Percentiles rank a stretch among this genome's conserved stretches.
These are phyloP conservation scores for Spatholobus suberectus DNA, from an alignment of 306 rosid species.

Conservation along the genomic window DNA sequence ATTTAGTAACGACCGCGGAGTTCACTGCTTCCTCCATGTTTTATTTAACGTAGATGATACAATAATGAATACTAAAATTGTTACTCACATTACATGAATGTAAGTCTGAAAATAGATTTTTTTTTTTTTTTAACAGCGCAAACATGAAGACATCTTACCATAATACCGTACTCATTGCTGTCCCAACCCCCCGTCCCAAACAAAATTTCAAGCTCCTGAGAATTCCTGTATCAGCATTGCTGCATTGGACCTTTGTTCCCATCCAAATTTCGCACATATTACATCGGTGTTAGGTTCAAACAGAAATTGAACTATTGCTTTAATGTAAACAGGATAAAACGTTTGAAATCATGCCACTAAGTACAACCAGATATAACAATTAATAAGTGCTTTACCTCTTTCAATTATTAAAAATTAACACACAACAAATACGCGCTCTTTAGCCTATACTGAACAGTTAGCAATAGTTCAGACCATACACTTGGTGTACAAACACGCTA, in stretches of 20 bases:
- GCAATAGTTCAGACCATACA: constrained; percentile 16
- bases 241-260: not conserved
- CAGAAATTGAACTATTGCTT: not conserved
- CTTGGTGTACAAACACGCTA: constrained; percentile 1
- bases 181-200: not conserved
- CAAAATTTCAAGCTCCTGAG: not conserved
- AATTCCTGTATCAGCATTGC: not conserved
- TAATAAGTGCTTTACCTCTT: not conserved
- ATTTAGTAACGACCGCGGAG: no score
- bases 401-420: no score
- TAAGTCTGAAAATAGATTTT: no score
- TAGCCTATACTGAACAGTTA: not conserved
- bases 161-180: not conserved
- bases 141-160: not conserved
- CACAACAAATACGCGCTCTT: constrained; percentile 1
- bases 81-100: no score
- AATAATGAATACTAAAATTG: no score
- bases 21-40: no score
- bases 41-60: no score
- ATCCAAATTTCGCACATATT: not conserved
- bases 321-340: not conserved
- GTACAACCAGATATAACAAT: not conserved
- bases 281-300: not conserved
- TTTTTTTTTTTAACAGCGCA: no score
- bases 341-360: not conserved